Conservation (phyloP, 2,329 filamentous ascomycete species). For the Diaporthe australafricana region DNA sequence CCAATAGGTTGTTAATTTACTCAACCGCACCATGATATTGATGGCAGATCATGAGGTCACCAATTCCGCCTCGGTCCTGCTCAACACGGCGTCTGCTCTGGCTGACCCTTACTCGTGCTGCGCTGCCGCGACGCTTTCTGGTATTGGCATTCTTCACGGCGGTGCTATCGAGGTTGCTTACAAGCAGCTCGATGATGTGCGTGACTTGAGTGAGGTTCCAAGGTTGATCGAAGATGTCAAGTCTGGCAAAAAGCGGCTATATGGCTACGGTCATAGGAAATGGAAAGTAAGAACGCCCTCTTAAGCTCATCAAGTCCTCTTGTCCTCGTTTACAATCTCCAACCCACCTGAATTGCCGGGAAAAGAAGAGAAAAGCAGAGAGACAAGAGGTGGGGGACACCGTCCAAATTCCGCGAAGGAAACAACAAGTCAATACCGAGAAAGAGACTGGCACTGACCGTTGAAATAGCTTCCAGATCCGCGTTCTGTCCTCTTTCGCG, state of each 20-base stretch:
- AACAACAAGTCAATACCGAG: too few species aligned
- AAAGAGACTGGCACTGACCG: too few species aligned
- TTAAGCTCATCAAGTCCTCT: too few species aligned
- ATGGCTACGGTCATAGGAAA: background rate
- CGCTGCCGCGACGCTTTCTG: background rate
- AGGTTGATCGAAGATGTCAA: background rate
- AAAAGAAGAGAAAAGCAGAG: too few species aligned
- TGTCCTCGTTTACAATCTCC: too few species aligned
- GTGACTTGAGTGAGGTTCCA: background rate
- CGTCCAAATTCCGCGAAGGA: too few species aligned
- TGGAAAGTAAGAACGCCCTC: conserved; percentile 24
- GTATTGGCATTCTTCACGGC: background rate
- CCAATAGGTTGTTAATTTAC: background rate
- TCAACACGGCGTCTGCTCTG: background rate
- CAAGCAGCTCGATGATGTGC: background rate
- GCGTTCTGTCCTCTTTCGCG: background rate
- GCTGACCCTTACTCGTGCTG: conserved; percentile 12
- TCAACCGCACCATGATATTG: conserved; percentile 1
- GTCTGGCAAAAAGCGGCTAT: background rate
- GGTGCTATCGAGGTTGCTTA: conserved; percentile 9
- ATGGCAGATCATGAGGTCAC: conserved; percentile 19
- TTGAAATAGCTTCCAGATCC: background rate
- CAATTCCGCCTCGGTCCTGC: conserved; percentile 8
- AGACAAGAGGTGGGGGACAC: too few species aligned
- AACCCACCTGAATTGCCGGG: too few species aligned